Evolutionary conservation across 805 yeast genomes (phyloP).

Genomic region (Helenozyma baotianmanensis): DNA sequence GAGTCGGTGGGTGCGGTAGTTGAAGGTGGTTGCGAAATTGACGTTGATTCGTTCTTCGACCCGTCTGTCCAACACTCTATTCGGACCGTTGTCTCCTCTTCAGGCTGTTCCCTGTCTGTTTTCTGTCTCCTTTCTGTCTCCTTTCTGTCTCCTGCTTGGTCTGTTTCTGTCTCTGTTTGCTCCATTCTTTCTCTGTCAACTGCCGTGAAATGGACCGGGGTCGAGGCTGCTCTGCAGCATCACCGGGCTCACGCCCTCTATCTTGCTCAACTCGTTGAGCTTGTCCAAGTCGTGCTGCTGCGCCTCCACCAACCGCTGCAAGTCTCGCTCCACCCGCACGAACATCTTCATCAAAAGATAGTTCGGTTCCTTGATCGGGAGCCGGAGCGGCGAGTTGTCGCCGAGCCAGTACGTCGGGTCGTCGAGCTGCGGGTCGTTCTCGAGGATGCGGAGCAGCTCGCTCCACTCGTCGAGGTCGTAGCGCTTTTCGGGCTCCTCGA

Average conservation of each 20-base stretch:
- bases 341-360: slow-evolving; percentile 45
- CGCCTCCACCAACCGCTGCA: slow-evolving; percentile 4
- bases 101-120: too few species aligned
- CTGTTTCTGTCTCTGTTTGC: too few species aligned
- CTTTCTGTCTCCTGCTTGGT: too few species aligned
- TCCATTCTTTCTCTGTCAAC: too few species aligned
- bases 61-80: too few species aligned
- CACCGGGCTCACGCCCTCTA: background rate
- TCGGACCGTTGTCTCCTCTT: too few species aligned
- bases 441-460: slow-evolving; percentile 28
- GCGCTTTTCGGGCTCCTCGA: slow-evolving; percentile 36
- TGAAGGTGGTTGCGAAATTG: too few species aligned
- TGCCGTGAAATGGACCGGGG: too few species aligned
- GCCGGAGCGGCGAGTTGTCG: slow-evolving; percentile 61
- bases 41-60: too few species aligned
- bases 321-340: slow-evolving; percentile 20
- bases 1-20: too few species aligned
- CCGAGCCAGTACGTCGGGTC: slow-evolving; percentile 56
- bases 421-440: slow-evolving; percentile 10
- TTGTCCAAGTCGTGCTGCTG: background rate
- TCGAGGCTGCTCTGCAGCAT: too few species aligned
- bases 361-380: slow-evolving; percentile 65
- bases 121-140: too few species aligned
- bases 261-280: background rate
- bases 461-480: slow-evolving; percentile 55